Conservation (phyloP, 371 early-diverging fungal genomes). For the Circinella minor region DNA sequence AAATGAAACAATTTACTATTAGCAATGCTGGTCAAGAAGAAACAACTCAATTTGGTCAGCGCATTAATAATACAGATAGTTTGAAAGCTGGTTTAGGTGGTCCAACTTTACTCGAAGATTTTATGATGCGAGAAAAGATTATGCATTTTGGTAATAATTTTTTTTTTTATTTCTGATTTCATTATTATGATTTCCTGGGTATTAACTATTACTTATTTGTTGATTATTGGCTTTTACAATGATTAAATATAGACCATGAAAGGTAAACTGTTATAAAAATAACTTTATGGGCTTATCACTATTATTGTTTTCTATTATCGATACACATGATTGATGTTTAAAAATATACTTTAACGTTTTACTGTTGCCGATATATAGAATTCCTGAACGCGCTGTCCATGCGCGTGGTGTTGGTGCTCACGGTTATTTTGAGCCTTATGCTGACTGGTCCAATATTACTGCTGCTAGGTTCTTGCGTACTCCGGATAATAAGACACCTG, state of each 20-base stretch:
- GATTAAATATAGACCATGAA: not conserved
- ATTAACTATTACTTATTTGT: not conserved
- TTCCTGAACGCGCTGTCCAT: constrained; percentile 63
- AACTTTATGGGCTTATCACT: no score
- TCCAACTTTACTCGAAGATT: constrained; percentile 55
- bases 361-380: constrained; percentile 20
- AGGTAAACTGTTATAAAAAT: not conserved
- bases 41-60: constrained; percentile 21
- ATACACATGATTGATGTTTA: no score
- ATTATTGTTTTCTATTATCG: no score
- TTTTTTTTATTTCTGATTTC: not conserved
- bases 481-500: constrained; percentile 53
- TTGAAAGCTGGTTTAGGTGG: constrained; percentile 50
- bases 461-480: constrained; percentile 46
- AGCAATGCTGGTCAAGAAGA: constrained; percentile 21
- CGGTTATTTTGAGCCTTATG: constrained; percentile 58
- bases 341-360: no score
- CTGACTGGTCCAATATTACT: constrained; percentile 47
- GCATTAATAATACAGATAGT: constrained; percentile 24
- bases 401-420: constrained; percentile 60
- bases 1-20: constrained; percentile 20
- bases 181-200: not conserved
- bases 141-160: constrained; percentile 53
- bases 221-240: not conserved
- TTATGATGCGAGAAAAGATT: constrained; percentile 52